These are phyloP conservation scores for Paramyrothecium roridum DNA, from an alignment of 2,329 filamentous ascomycete genomes.

Conservation along the genomic window DNA sequence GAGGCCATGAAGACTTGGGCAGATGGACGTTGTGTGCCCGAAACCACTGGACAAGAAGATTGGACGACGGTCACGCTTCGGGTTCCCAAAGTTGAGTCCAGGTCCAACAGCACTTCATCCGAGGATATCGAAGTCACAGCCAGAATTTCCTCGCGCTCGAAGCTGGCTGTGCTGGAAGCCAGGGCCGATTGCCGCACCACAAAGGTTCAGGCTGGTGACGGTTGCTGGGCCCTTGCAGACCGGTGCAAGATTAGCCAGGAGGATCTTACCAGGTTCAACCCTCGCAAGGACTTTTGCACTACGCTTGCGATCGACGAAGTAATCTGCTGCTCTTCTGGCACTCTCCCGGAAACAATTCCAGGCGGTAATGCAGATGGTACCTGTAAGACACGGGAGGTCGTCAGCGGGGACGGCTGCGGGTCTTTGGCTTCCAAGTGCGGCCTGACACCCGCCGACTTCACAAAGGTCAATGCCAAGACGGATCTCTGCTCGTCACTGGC, in stretches of 20 bases:
- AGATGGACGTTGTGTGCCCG: slow-evolving; percentile 15
- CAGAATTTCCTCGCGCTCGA: slow-evolving; percentile 3
- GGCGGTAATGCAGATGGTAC: slow-evolving; percentile 14
- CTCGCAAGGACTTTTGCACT: slow-evolving; percentile 13
- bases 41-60: slow-evolving; percentile 2
- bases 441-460: slow-evolving; percentile 29
- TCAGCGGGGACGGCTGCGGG: slow-evolving; percentile 28
- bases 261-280: slow-evolving; percentile 28
- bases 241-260: slow-evolving; percentile 25
- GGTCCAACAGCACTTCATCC: slow-evolving; percentile 6
- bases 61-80: slow-evolving; percentile 13
- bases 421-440: slow-evolving; percentile 31
- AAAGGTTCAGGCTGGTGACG: slow-evolving; percentile 19
- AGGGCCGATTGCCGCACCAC: slow-evolving; percentile 10
- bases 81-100: slow-evolving; percentile 5
- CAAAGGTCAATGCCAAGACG: slow-evolving; percentile 23
- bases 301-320: slow-evolving; percentile 12
- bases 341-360: slow-evolving; percentile 11
- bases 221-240: slow-evolving; percentile 24
- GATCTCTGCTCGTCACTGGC: slow-evolving; percentile 24
- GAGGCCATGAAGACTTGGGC: slow-evolving; percentile 17
- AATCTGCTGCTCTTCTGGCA: slow-evolving; percentile 16
- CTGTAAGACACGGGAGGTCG: slow-evolving; percentile 26
- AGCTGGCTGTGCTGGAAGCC: slow-evolving; percentile 9
- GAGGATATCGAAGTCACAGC: not conserved